Percentiles rank a stretch among this genome's conserved stretches.
Evolutionary conservation across 1,139 yeast genomes (phyloP).

Genomic region (Candida labiduridarum): DNA sequence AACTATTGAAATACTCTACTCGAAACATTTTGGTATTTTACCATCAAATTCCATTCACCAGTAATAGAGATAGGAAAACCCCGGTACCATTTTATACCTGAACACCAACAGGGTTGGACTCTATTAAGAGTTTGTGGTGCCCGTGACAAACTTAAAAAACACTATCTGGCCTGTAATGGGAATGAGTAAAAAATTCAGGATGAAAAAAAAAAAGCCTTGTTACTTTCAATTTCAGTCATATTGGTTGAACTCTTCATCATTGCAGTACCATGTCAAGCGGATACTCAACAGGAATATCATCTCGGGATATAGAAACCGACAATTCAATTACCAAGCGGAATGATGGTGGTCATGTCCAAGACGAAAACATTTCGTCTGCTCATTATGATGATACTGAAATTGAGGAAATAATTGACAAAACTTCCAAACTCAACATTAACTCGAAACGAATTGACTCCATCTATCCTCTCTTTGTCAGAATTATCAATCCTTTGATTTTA

Average conservation of each 20-base stretch:
- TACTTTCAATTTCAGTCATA: too few relatives aligned
- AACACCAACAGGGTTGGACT: too few relatives aligned
- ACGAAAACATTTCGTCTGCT: not conserved
- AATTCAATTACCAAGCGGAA: not conserved
- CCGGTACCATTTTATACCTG: too few relatives aligned
- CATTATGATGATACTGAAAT: slow-evolving; percentile 21
- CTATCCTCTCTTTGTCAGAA: slow-evolving; percentile 19
- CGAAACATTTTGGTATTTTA: too few relatives aligned
- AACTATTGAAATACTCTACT: too few relatives aligned
- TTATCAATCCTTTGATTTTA: slow-evolving; percentile 36
- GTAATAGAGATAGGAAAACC: too few relatives aligned
- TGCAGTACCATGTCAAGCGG: not conserved
- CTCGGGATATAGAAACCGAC: not conserved
- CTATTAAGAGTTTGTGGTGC: too few relatives aligned
- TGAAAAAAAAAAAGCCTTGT: not conserved
- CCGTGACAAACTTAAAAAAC: too few relatives aligned
- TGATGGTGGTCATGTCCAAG: not conserved
- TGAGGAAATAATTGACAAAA: slow-evolving; percentile 29
- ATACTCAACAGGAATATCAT: not conserved
- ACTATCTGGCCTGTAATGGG: too few relatives aligned
- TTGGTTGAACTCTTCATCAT: not conserved
- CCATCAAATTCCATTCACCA: too few relatives aligned
- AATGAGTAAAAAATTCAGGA: not conserved
- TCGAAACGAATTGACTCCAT: slow-evolving; percentile 7
- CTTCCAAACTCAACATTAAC: slow-evolving; percentile 25